Base-by-base conservation (phyloP, 1,284 basidiomycete genomes). In the Xanthoconium separans region DNA sequence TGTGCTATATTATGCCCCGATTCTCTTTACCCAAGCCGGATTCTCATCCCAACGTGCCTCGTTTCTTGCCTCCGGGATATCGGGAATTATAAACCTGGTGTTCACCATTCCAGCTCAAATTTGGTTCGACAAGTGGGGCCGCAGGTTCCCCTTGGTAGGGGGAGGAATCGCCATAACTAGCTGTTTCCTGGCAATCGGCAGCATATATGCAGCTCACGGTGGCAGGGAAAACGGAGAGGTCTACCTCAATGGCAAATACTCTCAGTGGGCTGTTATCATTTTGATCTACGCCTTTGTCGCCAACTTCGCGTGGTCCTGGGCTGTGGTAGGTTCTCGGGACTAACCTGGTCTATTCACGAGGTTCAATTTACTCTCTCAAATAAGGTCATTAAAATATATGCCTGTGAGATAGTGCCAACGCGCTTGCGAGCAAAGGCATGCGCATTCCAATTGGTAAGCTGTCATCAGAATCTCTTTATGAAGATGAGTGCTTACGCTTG, bases 21-120 rank as follows among this genome's bases (percentile, higher is more conserved):
- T 77, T 4, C 65, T 82, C 16, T 83, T 83, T 60, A 64, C 73
- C 6, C 79, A 80, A 62, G 79, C 78, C 2, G 77, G 79, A 31
- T 70, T 82, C 18, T 73, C 74, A 6, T 73, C 73, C 1, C 69
- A 69, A 37, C 73, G 73, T 36, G 73, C 78, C 8, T 75, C 78
- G 1, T 81, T 82, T 65, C 68, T 82, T 27, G 79, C 80, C 0
- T 78, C 78, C 8, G 81, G 79, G 9, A 71, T 82, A 10, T 78
- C 78, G 4, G 81, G 79, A 37, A 68, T 82, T 42, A 62, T 80
- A 36, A 77, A 75, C 54, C 58, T 81, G n/a, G 69, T 66, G 13
- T 70, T 72, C 49, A 80, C 78, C 10, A 70, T 77, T 47, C 62
- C 69, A 6, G 69, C 73, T 16, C 77, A 77, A 55, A 57, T 74